Conservation (phyloP, 2,329 filamentous ascomycete genomes). For the Neonectria punicea region DNA sequence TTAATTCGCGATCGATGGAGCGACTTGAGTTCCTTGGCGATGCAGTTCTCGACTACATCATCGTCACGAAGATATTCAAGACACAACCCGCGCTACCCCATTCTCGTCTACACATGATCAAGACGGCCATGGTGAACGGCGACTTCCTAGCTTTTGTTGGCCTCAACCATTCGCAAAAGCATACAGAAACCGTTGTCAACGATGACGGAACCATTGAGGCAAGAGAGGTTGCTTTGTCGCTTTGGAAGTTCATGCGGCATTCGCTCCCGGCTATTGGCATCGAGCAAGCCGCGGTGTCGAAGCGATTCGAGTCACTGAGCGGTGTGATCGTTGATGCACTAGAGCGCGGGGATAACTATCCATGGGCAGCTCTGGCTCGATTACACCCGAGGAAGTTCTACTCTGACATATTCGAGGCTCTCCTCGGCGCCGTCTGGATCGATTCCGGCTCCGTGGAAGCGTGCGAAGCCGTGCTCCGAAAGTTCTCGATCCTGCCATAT, state of each 20-base stretch:
- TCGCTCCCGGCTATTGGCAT: conserved; percentile 58
- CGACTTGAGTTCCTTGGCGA: conserved; percentile 91
- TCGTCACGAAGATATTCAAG: conserved; percentile 71
- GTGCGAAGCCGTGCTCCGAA: conserved; percentile 70
- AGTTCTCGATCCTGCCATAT: conserved; percentile 72
- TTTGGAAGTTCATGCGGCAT: conserved; percentile 79
- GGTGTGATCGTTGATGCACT: conserved; percentile 63
- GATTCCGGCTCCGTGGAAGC: conserved; percentile 73
- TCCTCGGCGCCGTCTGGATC: conserved; percentile 85
- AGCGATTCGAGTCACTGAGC: conserved; percentile 61
- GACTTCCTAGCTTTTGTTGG: conserved; percentile 82
- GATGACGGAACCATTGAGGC: conserved; percentile 31
- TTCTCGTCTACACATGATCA: conserved; percentile 78
- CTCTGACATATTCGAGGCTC: conserved; percentile 83
- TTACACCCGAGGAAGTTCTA: conserved; percentile 79
- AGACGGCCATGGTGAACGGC: conserved; percentile 81
- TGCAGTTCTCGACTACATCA: conserved; percentile 80
- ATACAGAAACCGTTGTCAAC: conserved; percentile 35
- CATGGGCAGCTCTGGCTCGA: conserved; percentile 77
- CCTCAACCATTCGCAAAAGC: conserved; percentile 57
- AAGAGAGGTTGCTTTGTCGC: conserved; percentile 48
- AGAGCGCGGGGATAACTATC: conserved; percentile 65
- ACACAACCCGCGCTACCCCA: conserved; percentile 55
- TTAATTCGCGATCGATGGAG: conserved; percentile 62
- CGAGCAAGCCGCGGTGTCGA: conserved; percentile 56